These are phyloP conservation scores for Yamadazyma phyllophila DNA, from an alignment of 805 yeast species.

Conservation along the genomic window DNA sequence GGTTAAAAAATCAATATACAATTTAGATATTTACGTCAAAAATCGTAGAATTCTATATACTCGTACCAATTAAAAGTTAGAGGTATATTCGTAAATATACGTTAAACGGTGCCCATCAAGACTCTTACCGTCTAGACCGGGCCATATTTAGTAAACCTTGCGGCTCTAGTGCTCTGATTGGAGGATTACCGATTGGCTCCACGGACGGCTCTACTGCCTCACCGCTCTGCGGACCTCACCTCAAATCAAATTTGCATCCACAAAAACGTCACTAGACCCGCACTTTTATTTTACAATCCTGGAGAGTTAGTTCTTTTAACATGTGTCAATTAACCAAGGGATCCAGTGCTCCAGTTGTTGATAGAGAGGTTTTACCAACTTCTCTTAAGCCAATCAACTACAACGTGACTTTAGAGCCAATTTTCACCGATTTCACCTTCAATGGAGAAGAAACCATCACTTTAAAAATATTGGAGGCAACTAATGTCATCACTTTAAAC, in stretches of 20 bases:
- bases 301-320: background rate
- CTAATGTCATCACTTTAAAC: conserved; percentile 54
- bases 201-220: background rate
- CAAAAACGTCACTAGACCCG: background rate
- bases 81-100: no score
- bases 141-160: background rate
- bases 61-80: no score
- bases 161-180: background rate
- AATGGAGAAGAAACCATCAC: conserved; percentile 55
- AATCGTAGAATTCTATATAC: no score
- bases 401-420: conserved; percentile 40
- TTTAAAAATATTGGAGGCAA: conserved; percentile 48
- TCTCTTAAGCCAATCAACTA: conserved; percentile 43
- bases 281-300: conserved; percentile 1
- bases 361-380: conserved; percentile 43
- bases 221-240: background rate
- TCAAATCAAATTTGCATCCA: background rate
- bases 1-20: conserved; percentile 39
- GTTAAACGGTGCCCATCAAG: no score
- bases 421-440: conserved; percentile 56
- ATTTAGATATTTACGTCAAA: no score
- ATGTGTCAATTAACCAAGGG: conserved; percentile 7
- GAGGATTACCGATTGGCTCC: background rate
- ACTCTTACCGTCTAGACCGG: no score
- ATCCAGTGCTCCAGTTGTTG: conserved; percentile 10